A percentile compares a stretch with the other conserved stretches of the same genome.
phyloP scores from a whole-genome alignment of 345 rosid species.

The Linum trigynum region DNA sequence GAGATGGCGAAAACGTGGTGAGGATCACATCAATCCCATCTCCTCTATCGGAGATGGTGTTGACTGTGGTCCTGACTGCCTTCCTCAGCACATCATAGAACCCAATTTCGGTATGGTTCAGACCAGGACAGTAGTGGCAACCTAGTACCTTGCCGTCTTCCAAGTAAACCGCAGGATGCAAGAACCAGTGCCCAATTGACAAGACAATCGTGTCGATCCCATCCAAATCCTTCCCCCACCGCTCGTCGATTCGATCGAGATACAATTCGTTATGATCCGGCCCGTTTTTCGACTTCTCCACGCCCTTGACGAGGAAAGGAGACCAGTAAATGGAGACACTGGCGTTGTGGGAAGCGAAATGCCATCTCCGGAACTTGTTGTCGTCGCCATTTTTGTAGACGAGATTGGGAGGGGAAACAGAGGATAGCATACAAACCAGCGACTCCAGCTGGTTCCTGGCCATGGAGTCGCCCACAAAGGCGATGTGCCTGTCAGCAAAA shows the following conservation, averaged over 20 bases:
- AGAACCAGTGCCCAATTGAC: conserved; percentile 91
- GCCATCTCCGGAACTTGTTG: conserved; percentile 72
- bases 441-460: conserved; percentile 95
- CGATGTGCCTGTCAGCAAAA: conserved; percentile 51
- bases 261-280: conserved; percentile 56
- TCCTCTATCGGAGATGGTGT: conserved; percentile 29
- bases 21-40: conserved; percentile 32
- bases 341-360: conserved; percentile 38
- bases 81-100: conserved; percentile 66
- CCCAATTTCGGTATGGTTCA: conserved; percentile 68
- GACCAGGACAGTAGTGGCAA: conserved; percentile 70
- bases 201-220: conserved; percentile 47
- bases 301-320: conserved; percentile 79
- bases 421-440: conserved; percentile 65
- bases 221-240: conserved; percentile 61
- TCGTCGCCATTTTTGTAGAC: conserved; percentile 57
- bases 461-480: conserved; percentile 96
- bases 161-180: conserved; percentile 75
- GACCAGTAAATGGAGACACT: conserved; percentile 82
- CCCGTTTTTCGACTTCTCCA: conserved; percentile 57
- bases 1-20: conserved; percentile 81
- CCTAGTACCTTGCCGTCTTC: conserved; percentile 62
- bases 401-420: conserved; percentile 47
- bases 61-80: conserved; percentile 57
- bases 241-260: conserved; percentile 64